A percentile compares a stretch with the other conserved stretches of the same genome.
Evolutionary conservation across 225 moss, liverwort and hornwort genomes (phyloP).

Genomic region (Sphagnum tenellum): DNA sequence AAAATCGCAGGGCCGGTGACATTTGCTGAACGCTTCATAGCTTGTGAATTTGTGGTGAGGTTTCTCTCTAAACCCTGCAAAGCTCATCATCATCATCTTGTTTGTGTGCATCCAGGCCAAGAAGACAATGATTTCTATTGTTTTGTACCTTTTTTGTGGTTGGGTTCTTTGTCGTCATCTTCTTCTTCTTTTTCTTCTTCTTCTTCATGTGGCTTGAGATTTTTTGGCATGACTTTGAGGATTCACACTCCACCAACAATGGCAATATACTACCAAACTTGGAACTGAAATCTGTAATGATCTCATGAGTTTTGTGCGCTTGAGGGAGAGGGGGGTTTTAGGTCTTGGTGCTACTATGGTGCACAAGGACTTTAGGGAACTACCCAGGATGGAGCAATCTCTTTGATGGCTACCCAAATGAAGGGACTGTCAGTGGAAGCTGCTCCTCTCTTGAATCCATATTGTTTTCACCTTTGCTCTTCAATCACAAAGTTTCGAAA

Average conservation of each 20-base stretch:
- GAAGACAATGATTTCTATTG: too few species aligned
- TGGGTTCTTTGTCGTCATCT: too few species aligned
- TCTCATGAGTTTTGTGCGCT: background rate
- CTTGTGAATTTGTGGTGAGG: constrained; percentile 6
- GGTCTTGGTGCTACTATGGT: constrained; percentile 30
- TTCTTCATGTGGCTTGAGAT: too few species aligned
- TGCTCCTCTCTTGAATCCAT: background rate
- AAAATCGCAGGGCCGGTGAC: constrained; percentile 4
- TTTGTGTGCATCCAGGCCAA: too few species aligned
- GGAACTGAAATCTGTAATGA: background rate
- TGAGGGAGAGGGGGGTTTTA: background rate
- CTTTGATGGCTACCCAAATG: constrained; percentile 24
- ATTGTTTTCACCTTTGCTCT: background rate
- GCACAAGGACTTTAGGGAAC: constrained; percentile 30
- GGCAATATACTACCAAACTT: background rate
- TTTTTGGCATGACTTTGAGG: too few species aligned
- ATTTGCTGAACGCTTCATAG: constrained; percentile 6
- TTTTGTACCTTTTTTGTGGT: too few species aligned
- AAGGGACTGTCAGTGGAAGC: constrained; percentile 40
- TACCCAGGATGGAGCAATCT: constrained; percentile 35
- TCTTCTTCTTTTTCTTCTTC: too few species aligned
- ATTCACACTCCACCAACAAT: too few species aligned
- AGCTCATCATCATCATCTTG: too few species aligned
- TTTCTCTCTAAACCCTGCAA: background rate
- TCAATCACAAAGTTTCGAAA: background rate